These are phyloP conservation scores for Globisporangium echinulatum DNA, from an alignment of 352 stramenopile species.

Conservation along the genomic window DNA sequence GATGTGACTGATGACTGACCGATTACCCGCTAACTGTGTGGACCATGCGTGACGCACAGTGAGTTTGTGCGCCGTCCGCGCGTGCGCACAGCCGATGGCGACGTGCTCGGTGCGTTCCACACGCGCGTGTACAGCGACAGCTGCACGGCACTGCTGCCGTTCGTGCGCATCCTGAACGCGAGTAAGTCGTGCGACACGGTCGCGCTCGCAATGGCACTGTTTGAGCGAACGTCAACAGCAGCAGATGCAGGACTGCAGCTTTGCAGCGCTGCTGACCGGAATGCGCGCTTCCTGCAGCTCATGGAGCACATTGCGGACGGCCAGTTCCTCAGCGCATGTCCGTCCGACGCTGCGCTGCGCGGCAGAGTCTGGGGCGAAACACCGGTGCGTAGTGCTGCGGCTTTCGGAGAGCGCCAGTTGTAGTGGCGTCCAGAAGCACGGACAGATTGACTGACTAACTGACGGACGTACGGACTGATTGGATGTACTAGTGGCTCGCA, in stretches of 20 bases:
- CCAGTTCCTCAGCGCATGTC: slow-evolving; percentile 38
- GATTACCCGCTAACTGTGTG: not conserved
- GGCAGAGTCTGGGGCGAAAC: slow-evolving; percentile 39
- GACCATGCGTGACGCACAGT: slow-evolving; percentile 11
- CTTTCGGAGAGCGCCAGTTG: no score
- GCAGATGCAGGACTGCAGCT: not conserved
- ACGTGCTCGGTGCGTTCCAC: slow-evolving; percentile 47
- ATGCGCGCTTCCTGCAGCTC: slow-evolving; percentile 23
- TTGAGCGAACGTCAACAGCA: slow-evolving; percentile 4
- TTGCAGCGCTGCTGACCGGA: not conserved
- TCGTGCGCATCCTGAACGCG: slow-evolving; percentile 53
- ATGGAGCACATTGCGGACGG: slow-evolving; percentile 52
- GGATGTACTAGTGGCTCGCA: slow-evolving; percentile 43
- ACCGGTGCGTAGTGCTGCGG: slow-evolving; percentile 8
- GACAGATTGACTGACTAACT: not conserved
- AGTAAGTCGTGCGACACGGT: slow-evolving; percentile 68
- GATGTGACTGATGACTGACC: no score
- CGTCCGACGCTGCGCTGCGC: slow-evolving; percentile 26
- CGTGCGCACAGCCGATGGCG: slow-evolving; percentile 39
- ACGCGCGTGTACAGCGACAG: slow-evolving; percentile 35
- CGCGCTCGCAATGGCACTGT: slow-evolving; percentile 37
- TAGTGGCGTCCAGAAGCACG: no score
- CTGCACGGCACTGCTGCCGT: slow-evolving; percentile 24
- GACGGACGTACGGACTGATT: not conserved
- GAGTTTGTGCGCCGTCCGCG: slow-evolving; percentile 53